phyloP scores from a whole-genome alignment of 1,139 yeast genomes.

The Scheffersomyces titani region DNA sequence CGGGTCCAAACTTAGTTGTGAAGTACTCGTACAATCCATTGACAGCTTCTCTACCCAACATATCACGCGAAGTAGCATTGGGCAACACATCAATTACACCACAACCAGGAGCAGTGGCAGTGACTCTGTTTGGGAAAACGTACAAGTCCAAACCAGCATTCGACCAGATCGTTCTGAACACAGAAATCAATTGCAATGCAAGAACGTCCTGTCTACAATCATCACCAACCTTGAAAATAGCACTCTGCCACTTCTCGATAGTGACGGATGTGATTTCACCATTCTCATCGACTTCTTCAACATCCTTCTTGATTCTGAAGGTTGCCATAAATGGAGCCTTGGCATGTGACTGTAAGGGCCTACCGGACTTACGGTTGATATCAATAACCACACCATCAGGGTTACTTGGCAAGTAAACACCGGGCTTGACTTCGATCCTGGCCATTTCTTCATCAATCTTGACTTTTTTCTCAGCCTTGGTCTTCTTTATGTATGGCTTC shows the following conservation, averaged over 20 bases:
- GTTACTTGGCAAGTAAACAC: slow-evolving; percentile 92
- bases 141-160: slow-evolving; percentile 84
- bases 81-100: slow-evolving; percentile 98
- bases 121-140: slow-evolving; percentile 92
- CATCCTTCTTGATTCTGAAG: slow-evolving; percentile 72
- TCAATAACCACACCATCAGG: slow-evolving; percentile 95
- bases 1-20: slow-evolving; percentile 91
- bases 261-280: slow-evolving; percentile 35
- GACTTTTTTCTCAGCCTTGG: slow-evolving; percentile 94
- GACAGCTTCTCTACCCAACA: slow-evolving; percentile 98
- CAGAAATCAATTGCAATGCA: slow-evolving; percentile 88
- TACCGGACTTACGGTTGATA: slow-evolving; percentile 89
- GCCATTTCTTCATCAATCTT: slow-evolving; percentile 97
- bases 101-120: slow-evolving; percentile 99
- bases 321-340: slow-evolving; percentile 99
- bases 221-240: slow-evolving; percentile 98
- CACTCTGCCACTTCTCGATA: slow-evolving; percentile 81
- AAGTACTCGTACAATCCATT: slow-evolving; percentile 95
- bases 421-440: slow-evolving; percentile 71
- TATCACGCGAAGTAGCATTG: slow-evolving; percentile 91
- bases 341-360: slow-evolving; percentile 97
- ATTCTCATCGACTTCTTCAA: slow-evolving; percentile 43
- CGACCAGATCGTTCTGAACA: slow-evolving; percentile 89
- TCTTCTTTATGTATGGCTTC: slow-evolving; percentile 88
- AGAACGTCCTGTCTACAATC: slow-evolving; percentile 98